Evolutionary conservation across 176 grass and related monocot species (phyloP), one percentile per base, ranked within the genome.

Genomic region (Triticum urartu): DNA sequence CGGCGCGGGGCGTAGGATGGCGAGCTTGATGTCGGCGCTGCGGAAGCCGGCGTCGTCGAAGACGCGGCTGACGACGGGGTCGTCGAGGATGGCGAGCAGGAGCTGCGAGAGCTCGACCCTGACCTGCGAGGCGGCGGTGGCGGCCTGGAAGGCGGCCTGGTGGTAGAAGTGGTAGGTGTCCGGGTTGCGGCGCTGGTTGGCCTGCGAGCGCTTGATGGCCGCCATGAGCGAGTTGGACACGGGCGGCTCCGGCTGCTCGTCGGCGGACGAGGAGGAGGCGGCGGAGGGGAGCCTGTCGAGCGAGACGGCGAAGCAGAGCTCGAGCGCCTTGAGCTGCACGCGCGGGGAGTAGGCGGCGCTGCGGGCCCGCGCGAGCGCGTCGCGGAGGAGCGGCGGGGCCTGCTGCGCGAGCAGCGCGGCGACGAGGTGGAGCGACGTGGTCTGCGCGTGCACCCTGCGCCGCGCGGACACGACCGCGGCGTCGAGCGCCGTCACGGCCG

Each of bases 201-300:
- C 93, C 88, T 98, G 95, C 3, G 95, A 95, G 26, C 93, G 89
- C 89, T 92, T 98, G 86, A 98, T 92, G 59, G 95, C 93, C 3
- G 95, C 91, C 95, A 98, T 95, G 33, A 98, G 93, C 12, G 93
- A 98, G 91, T 98, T 98, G 30, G 95, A 93, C 0, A 95, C 86
- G 22, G 93, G 93, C 15, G 95, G 95, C 24, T 93, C 92, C 1
- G 38, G 56, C 56, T 21, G 28, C 0, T 17, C 30, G 3, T 30
- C 6, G 4, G 20, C 13, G 58, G 59, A 22, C 5, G 72, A 2
- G 18, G 79, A 15, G 1, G 45, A 1, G 12, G 87, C 63, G 4
- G 87, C 36, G 9, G 95, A 93, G 3, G 95, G 86, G 24, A 92
- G 91, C 69, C 91, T 88, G 60, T 98, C 93, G 30, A 98, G 86